Conservation (phyloP, 78 protist genomes). For the Cavenderia fasciculata region DNA sequence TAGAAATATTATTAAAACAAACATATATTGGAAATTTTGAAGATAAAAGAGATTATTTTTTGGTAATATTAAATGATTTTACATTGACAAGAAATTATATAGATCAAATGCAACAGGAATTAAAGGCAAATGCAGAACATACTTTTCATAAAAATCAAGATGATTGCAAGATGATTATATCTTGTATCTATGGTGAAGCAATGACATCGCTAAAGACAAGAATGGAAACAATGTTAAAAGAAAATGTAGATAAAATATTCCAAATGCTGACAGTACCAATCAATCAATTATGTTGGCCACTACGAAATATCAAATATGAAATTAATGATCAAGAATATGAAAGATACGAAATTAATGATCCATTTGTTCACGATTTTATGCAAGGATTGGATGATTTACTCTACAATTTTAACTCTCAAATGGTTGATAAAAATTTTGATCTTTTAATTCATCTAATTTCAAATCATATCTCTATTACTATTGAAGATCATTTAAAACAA, state of each 20-base stretch:
- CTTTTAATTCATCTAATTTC: constrained; percentile 12
- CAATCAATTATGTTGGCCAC: constrained; percentile 42
- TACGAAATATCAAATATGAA: constrained; percentile 44
- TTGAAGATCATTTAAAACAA: constrained; percentile 50
- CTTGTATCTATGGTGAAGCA: constrained; percentile 43
- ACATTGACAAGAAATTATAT: constrained; percentile 6
- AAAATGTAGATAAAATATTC: constrained; percentile 34
- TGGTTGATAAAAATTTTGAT: constrained; percentile 22
- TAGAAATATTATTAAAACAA: constrained; percentile 37
- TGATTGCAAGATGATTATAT: constrained; percentile 34
- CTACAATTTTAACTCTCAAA: constrained; percentile 15
- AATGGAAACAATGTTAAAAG: constrained; percentile 40
- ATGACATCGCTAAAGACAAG: not conserved
- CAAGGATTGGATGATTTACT: not conserved
- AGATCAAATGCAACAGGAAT: constrained; percentile 35
- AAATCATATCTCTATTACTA: constrained; percentile 7
- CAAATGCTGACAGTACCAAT: not conserved
- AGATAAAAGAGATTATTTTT: constrained; percentile 46
- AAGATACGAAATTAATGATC: constrained; percentile 67
- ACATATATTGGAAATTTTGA: constrained; percentile 45
- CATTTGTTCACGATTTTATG: constrained; percentile 54
- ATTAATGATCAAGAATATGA: constrained; percentile 47
- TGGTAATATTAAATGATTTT: constrained; percentile 54
- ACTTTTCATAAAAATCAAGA: constrained; percentile 27
- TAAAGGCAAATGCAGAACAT: not conserved